A percentile compares a stretch with the other conserved stretches of the same genome.
phyloP scores from a whole-genome alignment of 108 stramenopile species.

The Aureococcus anophagefferens region DNA sequence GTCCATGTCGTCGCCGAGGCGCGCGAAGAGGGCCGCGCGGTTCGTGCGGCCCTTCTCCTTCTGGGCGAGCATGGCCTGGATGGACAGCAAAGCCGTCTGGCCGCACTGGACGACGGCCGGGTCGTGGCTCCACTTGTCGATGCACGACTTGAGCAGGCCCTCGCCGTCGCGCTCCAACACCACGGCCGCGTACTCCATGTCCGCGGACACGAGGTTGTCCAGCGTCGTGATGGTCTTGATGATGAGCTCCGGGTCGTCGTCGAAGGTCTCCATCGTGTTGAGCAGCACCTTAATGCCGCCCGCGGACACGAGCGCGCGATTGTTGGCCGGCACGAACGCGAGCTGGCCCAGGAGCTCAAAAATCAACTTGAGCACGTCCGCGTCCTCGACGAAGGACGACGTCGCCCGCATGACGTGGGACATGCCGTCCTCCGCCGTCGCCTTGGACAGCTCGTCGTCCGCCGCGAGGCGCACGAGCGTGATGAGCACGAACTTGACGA shows the following conservation, averaged over 20 bases:
- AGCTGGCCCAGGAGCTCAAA: constrained; percentile 22
- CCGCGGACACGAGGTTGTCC: constrained; percentile 14
- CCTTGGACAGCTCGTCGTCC: constrained; percentile 4
- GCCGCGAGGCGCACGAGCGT: constrained; percentile 9
- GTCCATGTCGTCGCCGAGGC: constrained; percentile 4
- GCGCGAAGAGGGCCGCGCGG: constrained; percentile 14
- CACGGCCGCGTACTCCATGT: constrained; percentile 19
- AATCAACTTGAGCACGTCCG: background rate
- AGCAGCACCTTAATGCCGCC: constrained; percentile 16
- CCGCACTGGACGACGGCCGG: constrained; percentile 1
- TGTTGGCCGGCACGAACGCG: constrained; percentile 17
- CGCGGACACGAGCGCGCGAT: constrained; percentile 6
- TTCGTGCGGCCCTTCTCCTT: constrained; percentile 10
- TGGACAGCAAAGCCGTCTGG: constrained; percentile 7
- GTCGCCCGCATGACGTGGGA: constrained; percentile 9
- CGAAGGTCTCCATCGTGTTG: constrained; percentile 16
- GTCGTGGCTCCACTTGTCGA: constrained; percentile 1
- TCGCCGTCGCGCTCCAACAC: constrained; percentile 14
- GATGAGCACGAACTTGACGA: constrained; percentile 5
- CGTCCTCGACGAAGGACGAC: constrained; percentile 6
- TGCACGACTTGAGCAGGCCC: background rate
- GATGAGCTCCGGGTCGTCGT: constrained; percentile 1
- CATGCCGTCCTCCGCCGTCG: constrained; percentile 11
- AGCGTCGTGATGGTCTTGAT: constrained; percentile 12
- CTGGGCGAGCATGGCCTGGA: constrained; percentile 10